A percentile compares a stretch with the other conserved stretches of the same genome.
Conservation (phyloP, 78 protist genomes). For the Isochrysis galbana region DNA sequence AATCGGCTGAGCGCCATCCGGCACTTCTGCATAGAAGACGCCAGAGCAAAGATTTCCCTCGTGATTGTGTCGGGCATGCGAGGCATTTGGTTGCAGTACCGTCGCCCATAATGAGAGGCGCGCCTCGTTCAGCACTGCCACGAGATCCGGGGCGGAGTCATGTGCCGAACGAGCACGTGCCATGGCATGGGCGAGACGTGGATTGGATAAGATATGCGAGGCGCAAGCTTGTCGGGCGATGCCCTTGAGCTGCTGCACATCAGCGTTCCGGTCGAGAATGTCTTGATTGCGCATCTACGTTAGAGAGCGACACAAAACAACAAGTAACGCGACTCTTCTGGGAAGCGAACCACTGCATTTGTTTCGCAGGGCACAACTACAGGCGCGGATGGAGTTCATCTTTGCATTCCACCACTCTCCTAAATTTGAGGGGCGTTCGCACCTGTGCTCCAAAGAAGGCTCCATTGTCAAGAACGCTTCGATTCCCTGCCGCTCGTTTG, state of each 20-base stretch:
- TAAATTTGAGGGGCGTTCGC: too few species aligned
- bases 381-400: too few species aligned
- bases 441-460: not conserved
- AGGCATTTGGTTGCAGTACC: not conserved
- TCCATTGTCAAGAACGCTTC: not conserved
- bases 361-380: too few species aligned
- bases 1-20: not conserved
- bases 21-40: not conserved
- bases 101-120: not conserved
- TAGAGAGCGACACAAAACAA: too few species aligned
- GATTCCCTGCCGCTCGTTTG: not conserved
- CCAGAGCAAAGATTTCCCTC: not conserved
- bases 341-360: too few species aligned
- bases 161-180: not conserved
- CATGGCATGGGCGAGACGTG: not conserved
- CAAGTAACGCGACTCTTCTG: too few species aligned
- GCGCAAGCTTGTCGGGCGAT: not conserved
- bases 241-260: not conserved
- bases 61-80: not conserved
- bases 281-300: not conserved
- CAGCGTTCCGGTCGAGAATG: not conserved
- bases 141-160: not conserved
- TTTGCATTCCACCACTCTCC: too few species aligned
- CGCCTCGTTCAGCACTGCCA: not conserved
- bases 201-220: not conserved